A percentile compares a stretch with the other conserved stretches of the same genome.
These are phyloP conservation scores for Xylaria sp. DNA, from an alignment of 2,329 filamentous ascomycete genomes.

Conservation along the genomic window DNA sequence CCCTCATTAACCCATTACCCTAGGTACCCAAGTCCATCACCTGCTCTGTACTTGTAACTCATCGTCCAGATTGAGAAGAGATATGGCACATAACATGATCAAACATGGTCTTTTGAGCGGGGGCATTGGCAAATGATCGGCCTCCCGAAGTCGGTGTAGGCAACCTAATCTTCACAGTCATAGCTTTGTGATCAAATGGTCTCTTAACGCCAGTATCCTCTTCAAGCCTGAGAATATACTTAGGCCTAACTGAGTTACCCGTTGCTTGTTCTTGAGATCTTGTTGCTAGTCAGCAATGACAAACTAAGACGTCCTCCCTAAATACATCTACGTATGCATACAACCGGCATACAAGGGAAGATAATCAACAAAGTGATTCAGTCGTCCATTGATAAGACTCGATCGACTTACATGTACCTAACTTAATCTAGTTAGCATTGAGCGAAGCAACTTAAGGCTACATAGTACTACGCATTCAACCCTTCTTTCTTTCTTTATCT, in stretches of 20 bases:
- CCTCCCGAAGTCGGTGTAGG: neutral
- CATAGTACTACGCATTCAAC: too few relatives aligned
- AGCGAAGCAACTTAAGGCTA: too few relatives aligned
- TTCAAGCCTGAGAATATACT: too few relatives aligned
- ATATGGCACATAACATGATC: neutral
- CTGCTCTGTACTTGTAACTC: neutral
- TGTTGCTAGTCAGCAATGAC: neutral
- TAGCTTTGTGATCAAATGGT: too few relatives aligned
- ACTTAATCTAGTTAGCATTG: too few relatives aligned
- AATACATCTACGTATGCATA: neutral
- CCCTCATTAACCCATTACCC: neutral
- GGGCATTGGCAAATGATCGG: neutral
- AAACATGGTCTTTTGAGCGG: neutral
- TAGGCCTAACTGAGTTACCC: too few relatives aligned
- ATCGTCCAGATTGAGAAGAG: neutral
- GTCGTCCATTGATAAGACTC: too few relatives aligned
- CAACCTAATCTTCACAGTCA: too few relatives aligned
- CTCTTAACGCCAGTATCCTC: too few relatives aligned
- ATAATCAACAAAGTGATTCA: neutral
- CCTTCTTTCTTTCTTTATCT: too few relatives aligned
- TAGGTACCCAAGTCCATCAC: neutral
- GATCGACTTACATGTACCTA: too few relatives aligned
- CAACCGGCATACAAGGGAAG: neutral
- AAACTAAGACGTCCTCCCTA: neutral
- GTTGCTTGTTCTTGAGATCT: too few relatives aligned